phyloP scores from a whole-genome alignment of 805 yeast genomes.

The Ogataea saltuana region DNA sequence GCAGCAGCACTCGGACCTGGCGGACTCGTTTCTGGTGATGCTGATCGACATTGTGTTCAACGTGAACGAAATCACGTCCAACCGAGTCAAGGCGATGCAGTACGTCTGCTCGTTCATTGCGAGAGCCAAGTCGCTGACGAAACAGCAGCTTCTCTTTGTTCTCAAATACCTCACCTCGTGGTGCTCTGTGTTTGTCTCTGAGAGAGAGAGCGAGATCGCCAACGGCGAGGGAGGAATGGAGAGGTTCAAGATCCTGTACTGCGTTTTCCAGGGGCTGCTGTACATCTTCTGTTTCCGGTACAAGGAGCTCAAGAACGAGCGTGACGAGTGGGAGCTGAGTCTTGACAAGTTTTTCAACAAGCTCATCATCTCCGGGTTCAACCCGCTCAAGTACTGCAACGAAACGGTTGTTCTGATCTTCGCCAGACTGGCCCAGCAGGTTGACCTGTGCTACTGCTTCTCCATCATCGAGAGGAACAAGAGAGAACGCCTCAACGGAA shows the following conservation, averaged over 20 bases:
- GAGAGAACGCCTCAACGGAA: slow-evolving; percentile 58
- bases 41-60: slow-evolving; percentile 82
- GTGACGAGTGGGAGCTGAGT: slow-evolving; percentile 69
- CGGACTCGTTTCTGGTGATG: slow-evolving; percentile 80
- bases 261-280: slow-evolving; percentile 85
- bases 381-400: slow-evolving; percentile 90
- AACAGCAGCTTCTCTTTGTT: slow-evolving; percentile 75
- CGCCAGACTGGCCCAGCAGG: slow-evolving; percentile 87
- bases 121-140: slow-evolving; percentile 71
- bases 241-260: slow-evolving; percentile 83
- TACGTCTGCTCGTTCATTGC: slow-evolving; percentile 89
- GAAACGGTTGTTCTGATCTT: slow-evolving; percentile 91
- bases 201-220: slow-evolving; percentile 80
- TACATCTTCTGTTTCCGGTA: slow-evolving; percentile 92
- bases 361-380: slow-evolving; percentile 81
- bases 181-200: slow-evolving; percentile 77
- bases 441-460: slow-evolving; percentile 89
- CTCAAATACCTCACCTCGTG: slow-evolving; percentile 81
- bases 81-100: slow-evolving; percentile 86
- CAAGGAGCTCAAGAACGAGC: slow-evolving; percentile 45
- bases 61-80: slow-evolving; percentile 65
- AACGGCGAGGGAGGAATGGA: slow-evolving; percentile 76
- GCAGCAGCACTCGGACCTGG: slow-evolving; percentile 77
- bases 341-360: slow-evolving; percentile 86
- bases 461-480: slow-evolving; percentile 90